These are phyloP conservation scores for Chrysoporthe deuterocubensis DNA, from an alignment of 2,329 filamentous ascomycete genomes.

Conservation along the genomic window DNA sequence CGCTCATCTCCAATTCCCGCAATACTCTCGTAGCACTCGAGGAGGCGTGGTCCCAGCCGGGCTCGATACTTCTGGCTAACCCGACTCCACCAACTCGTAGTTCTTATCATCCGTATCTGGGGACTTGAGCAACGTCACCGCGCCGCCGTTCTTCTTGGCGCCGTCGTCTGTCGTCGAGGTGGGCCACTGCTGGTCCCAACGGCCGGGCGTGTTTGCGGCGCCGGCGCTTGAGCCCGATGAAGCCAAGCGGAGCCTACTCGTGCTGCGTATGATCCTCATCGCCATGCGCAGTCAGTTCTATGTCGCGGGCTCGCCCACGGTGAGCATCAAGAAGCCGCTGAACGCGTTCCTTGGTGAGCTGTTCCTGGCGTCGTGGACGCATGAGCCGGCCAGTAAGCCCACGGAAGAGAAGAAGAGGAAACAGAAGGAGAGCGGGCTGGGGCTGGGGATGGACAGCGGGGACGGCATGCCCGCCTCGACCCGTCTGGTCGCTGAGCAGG, in stretches of 20 bases:
- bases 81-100: constrained; percentile 25
- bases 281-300: constrained; percentile 53
- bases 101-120: constrained; percentile 47
- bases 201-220: constrained; percentile 51
- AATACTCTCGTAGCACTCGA: background rate
- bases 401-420: background rate
- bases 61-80: background rate
- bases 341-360: constrained; percentile 58
- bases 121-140: constrained; percentile 56
- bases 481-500: constrained; percentile 50
- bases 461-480: constrained; percentile 38
- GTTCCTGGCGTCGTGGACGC: constrained; percentile 48
- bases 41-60: background rate
- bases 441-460: constrained; percentile 33
- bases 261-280: constrained; percentile 52
- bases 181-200: constrained; percentile 54
- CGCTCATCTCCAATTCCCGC: background rate
- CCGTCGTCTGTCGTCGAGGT: constrained; percentile 55
- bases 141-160: constrained; percentile 54
- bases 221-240: constrained; percentile 49
- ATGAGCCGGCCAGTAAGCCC: constrained; percentile 30
- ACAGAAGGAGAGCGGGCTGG: constrained; percentile 8
- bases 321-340: constrained; percentile 57
- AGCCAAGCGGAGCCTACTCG: constrained; percentile 48
- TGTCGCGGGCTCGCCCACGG: constrained; percentile 48